A percentile compares a stretch with the other conserved stretches of the same genome.
phyloP scores from a whole-genome alignment of 1,284 basidiomycete species.

The Naganishia liquefaciens region DNA sequence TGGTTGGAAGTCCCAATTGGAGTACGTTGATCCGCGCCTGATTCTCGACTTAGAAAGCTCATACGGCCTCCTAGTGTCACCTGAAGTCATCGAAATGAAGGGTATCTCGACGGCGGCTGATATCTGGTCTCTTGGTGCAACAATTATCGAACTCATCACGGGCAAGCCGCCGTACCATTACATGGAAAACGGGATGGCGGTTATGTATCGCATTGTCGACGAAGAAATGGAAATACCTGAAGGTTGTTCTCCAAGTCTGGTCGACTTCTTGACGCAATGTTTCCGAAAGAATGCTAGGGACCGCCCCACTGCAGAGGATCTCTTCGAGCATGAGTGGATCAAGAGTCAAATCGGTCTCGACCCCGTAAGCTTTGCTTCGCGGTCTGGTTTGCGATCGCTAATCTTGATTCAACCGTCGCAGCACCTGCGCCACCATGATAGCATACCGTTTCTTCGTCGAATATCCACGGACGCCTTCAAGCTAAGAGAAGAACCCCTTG shows the following conservation, averaged over 20 bases:
- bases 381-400: not conserved
- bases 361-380: slow-evolving; percentile 64
- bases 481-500: slow-evolving; percentile 2
- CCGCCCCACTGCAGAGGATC: slow-evolving; percentile 75
- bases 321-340: slow-evolving; percentile 90
- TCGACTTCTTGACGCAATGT: slow-evolving; percentile 76
- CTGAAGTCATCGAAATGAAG: slow-evolving; percentile 78
- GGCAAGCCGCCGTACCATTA: slow-evolving; percentile 89
- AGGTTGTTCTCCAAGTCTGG: slow-evolving; percentile 68
- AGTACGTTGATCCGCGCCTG: slow-evolving; percentile 56
- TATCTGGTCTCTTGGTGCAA: slow-evolving; percentile 92
- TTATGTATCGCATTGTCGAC: slow-evolving; percentile 95
- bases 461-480: slow-evolving; percentile 26
- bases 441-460: slow-evolving; percentile 26
- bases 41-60: not conserved
- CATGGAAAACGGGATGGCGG: slow-evolving; percentile 79
- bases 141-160: slow-evolving; percentile 87
- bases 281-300: slow-evolving; percentile 82
- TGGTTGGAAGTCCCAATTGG: slow-evolving; percentile 95
- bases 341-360: slow-evolving; percentile 72
- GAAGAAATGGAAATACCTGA: slow-evolving; percentile 81
- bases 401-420: not conserved
- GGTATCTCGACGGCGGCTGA: slow-evolving; percentile 62
- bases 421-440: slow-evolving; percentile 13
- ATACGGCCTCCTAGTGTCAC: slow-evolving; percentile 65